Evolutionary conservation across 1,284 basidiomycete genomes (phyloP), one percentile per base, ranked within the genome.

Genomic region (Tilletia walkeri): DNA sequence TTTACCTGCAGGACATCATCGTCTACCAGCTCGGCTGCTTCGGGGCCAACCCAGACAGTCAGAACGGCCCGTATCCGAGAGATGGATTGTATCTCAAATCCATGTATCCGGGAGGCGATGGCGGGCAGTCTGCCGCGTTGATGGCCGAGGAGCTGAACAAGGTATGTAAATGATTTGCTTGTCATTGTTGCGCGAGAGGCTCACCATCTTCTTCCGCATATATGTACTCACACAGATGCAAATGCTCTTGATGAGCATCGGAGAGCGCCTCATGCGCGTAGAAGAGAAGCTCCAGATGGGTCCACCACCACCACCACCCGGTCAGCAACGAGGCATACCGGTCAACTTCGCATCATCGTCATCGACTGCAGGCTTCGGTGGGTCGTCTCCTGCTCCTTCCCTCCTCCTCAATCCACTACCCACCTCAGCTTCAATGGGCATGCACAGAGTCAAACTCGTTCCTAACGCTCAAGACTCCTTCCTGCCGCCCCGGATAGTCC

Each of bases 381-480:
- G 41, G 41, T 45, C 41, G 9, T 45, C 41, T 45, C 41, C 41
- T 45, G 41, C 41, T 45, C 41, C 41, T 45, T 45, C 41, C 41
- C 41, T 45, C 41, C 41, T 30, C 24, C 24, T 30, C 24, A 61
- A 34, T 61, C 56, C 4, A 56, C 30, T n/a, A 14, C 6, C 34
- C 59, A 41, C 14, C 34, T 14, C 59, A 10, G n/a, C 54, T 56
- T 3, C 54, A 2, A 41, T 63, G 16, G 59, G 34, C 34, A 10
- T 39, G 59, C 30, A 63, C 36, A 34, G 59, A 16, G 38, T 41
- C 34, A 34, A 38, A 63, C 30, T 63, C 36, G 36, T 63, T 9
- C 59, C 59, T 3, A 63, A 63, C n/a, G n/a, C 59, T 9, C 34
- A 63, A 14, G 59, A 63, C 59, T 10, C 59, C 34, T 63, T 63